A percentile compares a stretch with the other conserved stretches of the same genome.
phyloP scores from a whole-genome alignment of 768 basidiomycete genomes.

The Mycena venus region DNA sequence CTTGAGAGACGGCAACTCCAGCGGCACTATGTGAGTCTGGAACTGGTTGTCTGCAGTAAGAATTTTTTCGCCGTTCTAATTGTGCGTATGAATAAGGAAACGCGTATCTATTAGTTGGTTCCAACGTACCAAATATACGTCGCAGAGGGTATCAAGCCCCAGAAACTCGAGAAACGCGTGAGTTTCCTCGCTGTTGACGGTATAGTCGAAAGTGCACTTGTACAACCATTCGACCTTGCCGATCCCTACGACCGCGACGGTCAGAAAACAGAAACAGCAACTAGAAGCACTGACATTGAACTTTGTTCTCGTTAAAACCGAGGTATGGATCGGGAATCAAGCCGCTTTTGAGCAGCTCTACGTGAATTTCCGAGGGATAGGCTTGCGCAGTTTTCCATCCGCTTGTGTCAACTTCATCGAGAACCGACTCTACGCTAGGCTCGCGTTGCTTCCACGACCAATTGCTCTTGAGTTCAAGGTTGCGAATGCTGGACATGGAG shows the following conservation, averaged over 20 bases:
- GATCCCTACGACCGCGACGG: slow-evolving; percentile 66
- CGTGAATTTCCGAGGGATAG: slow-evolving; percentile 72
- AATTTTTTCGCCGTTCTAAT: slow-evolving; percentile 65
- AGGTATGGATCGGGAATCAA: slow-evolving; percentile 68
- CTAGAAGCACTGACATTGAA: slow-evolving; percentile 61
- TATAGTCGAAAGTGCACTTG: slow-evolving; percentile 56
- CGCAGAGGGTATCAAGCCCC: slow-evolving; percentile 78
- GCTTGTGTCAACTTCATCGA: slow-evolving; percentile 41
- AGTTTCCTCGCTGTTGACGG: slow-evolving; percentile 26
- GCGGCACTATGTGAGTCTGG: slow-evolving; percentile 57
- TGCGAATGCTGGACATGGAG: slow-evolving; percentile 24
- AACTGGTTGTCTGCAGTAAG: slow-evolving; percentile 73
- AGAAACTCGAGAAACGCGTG: slow-evolving; percentile 67
- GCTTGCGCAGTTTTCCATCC: slow-evolving; percentile 52
- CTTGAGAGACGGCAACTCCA: slow-evolving; percentile 41
- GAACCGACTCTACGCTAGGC: slow-evolving; percentile 36
- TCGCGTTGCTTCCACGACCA: slow-evolving; percentile 60
- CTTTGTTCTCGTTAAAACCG: slow-evolving; percentile 70
- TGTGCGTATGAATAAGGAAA: neutral
- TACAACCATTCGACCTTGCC: slow-evolving; percentile 79
- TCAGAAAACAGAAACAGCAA: neutral
- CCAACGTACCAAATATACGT: slow-evolving; percentile 65
- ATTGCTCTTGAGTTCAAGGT: slow-evolving; percentile 32
- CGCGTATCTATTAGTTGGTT: neutral
- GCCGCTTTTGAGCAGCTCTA: slow-evolving; percentile 62